These are phyloP conservation scores for Arthrobotrys conoides DNA, from an alignment of 2,329 filamentous ascomycete genomes.

Conservation along the genomic window DNA sequence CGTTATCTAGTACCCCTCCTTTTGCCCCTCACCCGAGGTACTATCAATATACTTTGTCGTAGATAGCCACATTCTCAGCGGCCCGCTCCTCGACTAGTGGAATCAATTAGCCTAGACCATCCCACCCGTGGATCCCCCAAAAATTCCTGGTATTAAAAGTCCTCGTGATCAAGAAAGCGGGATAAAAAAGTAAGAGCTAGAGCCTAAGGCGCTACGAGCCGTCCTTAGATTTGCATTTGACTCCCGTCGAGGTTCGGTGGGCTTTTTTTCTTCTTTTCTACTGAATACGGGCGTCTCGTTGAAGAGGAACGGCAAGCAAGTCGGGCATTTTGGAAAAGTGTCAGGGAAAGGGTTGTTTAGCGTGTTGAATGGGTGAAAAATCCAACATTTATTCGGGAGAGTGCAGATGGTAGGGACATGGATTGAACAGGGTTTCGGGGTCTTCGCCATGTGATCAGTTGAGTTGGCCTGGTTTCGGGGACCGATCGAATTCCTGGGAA, in stretches of 20 bases:
- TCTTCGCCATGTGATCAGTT: constrained; percentile 35
- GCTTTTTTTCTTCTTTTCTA: constrained; percentile 27
- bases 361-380: constrained; percentile 51
- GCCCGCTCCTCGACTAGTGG: constrained; percentile 11
- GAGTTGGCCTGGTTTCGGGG: constrained; percentile 21
- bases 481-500: neutral
- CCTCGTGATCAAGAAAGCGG: constrained; percentile 48
- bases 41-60: neutral
- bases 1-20: constrained; percentile 15
- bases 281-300: neutral
- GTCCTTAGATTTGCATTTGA: constrained; percentile 17
- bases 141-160: constrained; percentile 30
- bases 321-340: constrained; percentile 18
- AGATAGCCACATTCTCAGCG: neutral
- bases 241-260: constrained; percentile 11
- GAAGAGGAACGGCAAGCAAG: constrained; percentile 2
- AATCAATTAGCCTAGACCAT: constrained; percentile 11
- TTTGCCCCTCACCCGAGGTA: constrained; percentile 27
- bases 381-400: constrained; percentile 44
- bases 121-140: constrained; percentile 16
- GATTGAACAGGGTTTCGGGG: constrained; percentile 10
- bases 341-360: constrained; percentile 16
- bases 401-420: constrained; percentile 32
- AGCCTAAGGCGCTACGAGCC: constrained; percentile 38
- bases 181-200: constrained; percentile 28